These are phyloP conservation scores for Nidula niveotomentosa DNA, from an alignment of 1,284 basidiomycete species.

Conservation along the genomic window DNA sequence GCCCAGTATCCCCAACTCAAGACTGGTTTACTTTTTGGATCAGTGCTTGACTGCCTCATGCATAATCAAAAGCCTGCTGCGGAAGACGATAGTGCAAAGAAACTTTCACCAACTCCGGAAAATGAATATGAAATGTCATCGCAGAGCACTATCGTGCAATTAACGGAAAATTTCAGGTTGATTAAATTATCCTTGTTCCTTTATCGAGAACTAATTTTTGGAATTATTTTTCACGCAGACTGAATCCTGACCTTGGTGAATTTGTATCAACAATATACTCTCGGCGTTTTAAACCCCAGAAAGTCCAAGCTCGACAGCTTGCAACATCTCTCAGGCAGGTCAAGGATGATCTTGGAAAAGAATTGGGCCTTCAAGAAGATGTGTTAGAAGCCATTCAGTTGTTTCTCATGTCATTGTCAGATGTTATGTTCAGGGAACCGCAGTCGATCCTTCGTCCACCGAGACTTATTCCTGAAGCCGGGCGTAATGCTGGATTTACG, in stretches of 20 bases:
- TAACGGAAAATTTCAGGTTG: constrained; percentile 48
- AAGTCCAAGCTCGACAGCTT: constrained; percentile 37
- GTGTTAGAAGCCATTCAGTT: constrained; percentile 23
- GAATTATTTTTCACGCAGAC: constrained; percentile 18
- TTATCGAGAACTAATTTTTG: not conserved
- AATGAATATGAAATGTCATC: constrained; percentile 13
- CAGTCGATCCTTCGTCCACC: constrained; percentile 33
- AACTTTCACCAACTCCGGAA: constrained; percentile 9
- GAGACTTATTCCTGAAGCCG: constrained; percentile 2
- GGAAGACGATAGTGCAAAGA: constrained; percentile 5
- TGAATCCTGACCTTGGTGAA: constrained; percentile 48
- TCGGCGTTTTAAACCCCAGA: constrained; percentile 43
- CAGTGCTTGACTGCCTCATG: constrained; percentile 46
- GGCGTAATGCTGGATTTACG: constrained; percentile 2
- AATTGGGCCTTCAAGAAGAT: constrained; percentile 16
- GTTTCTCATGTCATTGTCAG: constrained; percentile 35
- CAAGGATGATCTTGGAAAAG: constrained; percentile 13
- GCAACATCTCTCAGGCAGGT: constrained; percentile 31
- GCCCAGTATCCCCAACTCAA: constrained; percentile 40
- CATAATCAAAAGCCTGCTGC: not conserved
- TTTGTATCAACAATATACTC: constrained; percentile 51
- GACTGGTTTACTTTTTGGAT: constrained; percentile 40
- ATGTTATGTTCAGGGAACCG: constrained; percentile 36
- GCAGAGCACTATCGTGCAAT: constrained; percentile 40
- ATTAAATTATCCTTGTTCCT: not conserved